Conservation (phyloP, 2,329 filamentous ascomycete genomes). For the Coniochaeta hoffmannii region DNA sequence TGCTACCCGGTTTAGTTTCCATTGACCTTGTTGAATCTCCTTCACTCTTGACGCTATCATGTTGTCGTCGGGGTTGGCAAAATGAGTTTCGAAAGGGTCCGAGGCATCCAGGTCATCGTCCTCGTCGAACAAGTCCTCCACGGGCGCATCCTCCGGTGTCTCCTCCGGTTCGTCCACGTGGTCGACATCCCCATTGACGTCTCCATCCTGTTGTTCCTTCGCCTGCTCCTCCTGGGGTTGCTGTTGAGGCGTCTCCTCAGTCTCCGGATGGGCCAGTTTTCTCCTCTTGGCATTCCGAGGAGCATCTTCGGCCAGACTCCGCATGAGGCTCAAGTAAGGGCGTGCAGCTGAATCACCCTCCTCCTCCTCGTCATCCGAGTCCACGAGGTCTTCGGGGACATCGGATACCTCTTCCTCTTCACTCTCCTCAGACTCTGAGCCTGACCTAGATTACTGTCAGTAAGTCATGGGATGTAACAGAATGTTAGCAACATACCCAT, state of each 20-base stretch:
- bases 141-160: constrained; percentile 26
- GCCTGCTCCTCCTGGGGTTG: background rate
- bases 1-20: constrained; percentile 39
- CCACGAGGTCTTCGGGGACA: constrained; percentile 26
- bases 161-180: constrained; percentile 37
- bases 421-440: background rate
- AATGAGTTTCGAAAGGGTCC: constrained; percentile 79
- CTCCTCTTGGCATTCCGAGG: constrained; percentile 46
- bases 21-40: constrained; percentile 41
- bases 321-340: constrained; percentile 51
- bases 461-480: background rate
- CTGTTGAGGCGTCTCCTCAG: constrained; percentile 12
- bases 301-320: constrained; percentile 41
- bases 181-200: constrained; percentile 26
- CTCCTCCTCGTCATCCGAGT: constrained; percentile 39
- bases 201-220: constrained; percentile 23
- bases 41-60: constrained; percentile 47
- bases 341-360: constrained; percentile 30
- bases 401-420: constrained; percentile 5
- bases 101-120: constrained; percentile 35
- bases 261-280: constrained; percentile 39
- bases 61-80: constrained; percentile 59
- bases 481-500: constrained; percentile 22
- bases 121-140: constrained; percentile 30
- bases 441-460: constrained; percentile 2